Evolutionary conservation across 2,329 filamentous ascomycete genomes (phyloP), one percentile per base, ranked within the genome.

Genomic region (Myrmaecium sp.): DNA sequence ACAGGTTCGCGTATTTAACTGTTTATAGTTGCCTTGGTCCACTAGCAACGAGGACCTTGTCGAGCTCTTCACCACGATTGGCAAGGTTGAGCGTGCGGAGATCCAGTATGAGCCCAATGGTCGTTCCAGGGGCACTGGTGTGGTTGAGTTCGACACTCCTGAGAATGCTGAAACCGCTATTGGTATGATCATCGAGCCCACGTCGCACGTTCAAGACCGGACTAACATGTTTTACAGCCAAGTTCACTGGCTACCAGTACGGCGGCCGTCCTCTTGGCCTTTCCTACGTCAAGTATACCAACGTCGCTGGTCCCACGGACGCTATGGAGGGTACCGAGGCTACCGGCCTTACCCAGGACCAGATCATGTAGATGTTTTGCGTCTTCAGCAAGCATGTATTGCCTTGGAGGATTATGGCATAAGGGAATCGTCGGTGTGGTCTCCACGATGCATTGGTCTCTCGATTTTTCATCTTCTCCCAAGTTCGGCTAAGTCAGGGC

Each of bases 41-140:
- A 98, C 89, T 10, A 94, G 84, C 61, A 95, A 98, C 47, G 89
- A 98, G 36, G 89, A 98, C 52, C 63, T 98, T 14, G 72, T 95
- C 30, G 89, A 98, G 51, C 67, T 98, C 12, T 98, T 98, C 62
- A 84, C 79, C 11, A 98, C 89, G 7, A 98, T 98, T 45, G 89
- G 89, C 36, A 93, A 93, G 53, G 89, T 98, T 32, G 83, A 94
- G 44, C 83, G 89, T 43, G 89, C 89, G n/a, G 89, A 98, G 57
- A 95, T 98, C 30, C 89, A 98, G 55, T 95, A 98, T 47, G 89
- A 98, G 53, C 78, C 81, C 4, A 95, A 91, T 44, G 89, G 89
- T 23, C 80, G 89, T 42, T 98, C 89, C 33, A 78, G 83, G 36
- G 89, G 89, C 36, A 89, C 80, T 32, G 89, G 89, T 48, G 89